Evolutionary conservation across 2,329 filamentous ascomycete species (phyloP).

Genomic region (Septoria petroselini): DNA sequence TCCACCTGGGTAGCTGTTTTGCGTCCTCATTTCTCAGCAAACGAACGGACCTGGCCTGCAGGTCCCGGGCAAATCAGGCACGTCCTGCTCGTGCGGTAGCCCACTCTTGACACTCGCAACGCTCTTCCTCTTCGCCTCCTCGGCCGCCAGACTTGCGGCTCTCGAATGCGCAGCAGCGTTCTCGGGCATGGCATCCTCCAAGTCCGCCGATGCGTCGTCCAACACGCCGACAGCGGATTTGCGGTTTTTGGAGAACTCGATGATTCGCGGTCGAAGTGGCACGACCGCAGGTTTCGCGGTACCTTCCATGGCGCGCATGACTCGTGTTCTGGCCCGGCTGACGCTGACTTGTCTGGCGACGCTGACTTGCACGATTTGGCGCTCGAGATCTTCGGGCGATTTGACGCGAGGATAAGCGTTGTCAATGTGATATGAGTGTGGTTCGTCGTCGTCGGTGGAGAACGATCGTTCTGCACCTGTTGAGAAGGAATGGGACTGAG

Average conservation of each 20-base stretch:
- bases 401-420: conserved; percentile 26
- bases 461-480: neutral
- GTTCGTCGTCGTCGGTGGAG: neutral
- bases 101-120: neutral
- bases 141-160: conserved; percentile 13
- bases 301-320: conserved; percentile 26
- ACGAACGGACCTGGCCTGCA: too few relatives aligned
- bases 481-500: neutral
- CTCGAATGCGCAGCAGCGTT: conserved; percentile 15
- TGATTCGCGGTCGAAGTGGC: conserved; percentile 34
- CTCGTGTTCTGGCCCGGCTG: conserved; percentile 26
- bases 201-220: conserved; percentile 22
- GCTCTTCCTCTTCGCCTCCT: conserved; percentile 3
- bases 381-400: conserved; percentile 29
- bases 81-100: too few relatives aligned
- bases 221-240: conserved; percentile 36
- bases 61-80: too few relatives aligned
- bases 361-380: conserved; percentile 33
- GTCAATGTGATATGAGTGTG: neutral
- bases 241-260: conserved; percentile 34
- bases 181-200: conserved; percentile 10
- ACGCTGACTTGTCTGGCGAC: conserved; percentile 35
- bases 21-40: too few relatives aligned
- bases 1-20: too few relatives aligned
- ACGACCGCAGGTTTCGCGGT: conserved; percentile 28